Conservation (phyloP, 352 stramenopile genomes). For the Globisporangium nunn region DNA sequence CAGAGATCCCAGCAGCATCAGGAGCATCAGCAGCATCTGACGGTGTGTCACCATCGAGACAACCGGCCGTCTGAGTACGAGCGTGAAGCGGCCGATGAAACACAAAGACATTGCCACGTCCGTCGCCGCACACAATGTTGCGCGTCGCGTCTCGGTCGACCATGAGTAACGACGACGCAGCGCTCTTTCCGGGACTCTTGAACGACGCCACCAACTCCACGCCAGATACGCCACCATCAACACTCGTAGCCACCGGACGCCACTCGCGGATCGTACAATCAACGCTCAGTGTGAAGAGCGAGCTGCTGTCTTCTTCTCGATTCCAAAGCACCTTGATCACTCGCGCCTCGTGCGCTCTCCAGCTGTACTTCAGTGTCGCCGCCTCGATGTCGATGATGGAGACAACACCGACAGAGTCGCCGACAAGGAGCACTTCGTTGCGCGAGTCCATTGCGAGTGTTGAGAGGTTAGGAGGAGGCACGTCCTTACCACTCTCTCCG, state of each 20-base stretch:
- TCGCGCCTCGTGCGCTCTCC: slow-evolving; percentile 45
- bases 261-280: slow-evolving; percentile 63
- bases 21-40: not conserved
- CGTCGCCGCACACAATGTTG: slow-evolving; percentile 67
- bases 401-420: slow-evolving; percentile 42
- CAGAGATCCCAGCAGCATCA: not conserved
- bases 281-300: slow-evolving; percentile 53
- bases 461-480: slow-evolving; percentile 21
- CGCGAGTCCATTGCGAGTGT: slow-evolving; percentile 29
- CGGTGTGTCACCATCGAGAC: not conserved
- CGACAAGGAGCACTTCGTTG: slow-evolving; percentile 38
- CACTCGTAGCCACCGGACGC: slow-evolving; percentile 15
- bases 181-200: slow-evolving; percentile 52
- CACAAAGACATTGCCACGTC: slow-evolving; percentile 58
- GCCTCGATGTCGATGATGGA: slow-evolving; percentile 38
- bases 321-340: slow-evolving; percentile 77
- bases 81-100: slow-evolving; percentile 33
- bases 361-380: slow-evolving; percentile 22
- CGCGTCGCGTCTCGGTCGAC: slow-evolving; percentile 31
- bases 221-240: not conserved
- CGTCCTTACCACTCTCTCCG: not conserved
- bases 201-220: slow-evolving; percentile 41
- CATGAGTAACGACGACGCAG: slow-evolving; percentile 38
- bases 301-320: slow-evolving; percentile 9
- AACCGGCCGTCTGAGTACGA: not conserved